Base-by-base conservation (phyloP, 1,284 basidiomycete species). In the Ganoderma leucocontextum region DNA sequence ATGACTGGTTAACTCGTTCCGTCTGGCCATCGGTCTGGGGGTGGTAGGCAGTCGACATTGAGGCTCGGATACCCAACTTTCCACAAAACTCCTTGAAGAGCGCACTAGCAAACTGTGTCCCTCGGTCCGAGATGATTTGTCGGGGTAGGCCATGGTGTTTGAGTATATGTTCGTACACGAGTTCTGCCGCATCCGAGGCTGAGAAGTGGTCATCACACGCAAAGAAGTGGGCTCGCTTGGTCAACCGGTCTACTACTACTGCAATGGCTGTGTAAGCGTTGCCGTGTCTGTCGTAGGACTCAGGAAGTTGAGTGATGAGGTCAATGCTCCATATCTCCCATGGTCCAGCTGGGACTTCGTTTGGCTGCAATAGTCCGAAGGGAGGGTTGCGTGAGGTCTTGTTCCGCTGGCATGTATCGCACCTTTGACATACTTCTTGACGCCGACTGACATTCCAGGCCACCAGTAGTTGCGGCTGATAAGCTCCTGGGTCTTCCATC, bases 81-180 rank as follows among this genome's bases (percentile, higher is more conserved):
- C 58, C 33, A 33, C 65, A 67, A 2, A 70, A 62, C 33, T 67
- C 64, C 38, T 29, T 36, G 13, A 47, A 65, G 41, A 65, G 53
- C 19, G 65, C 59, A 35, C 66, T 74, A 0, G 77, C 69, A 62
- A 85, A 86, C 57, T 79, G 76, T 0, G 77, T 67, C 83, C n/a
- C 85, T 52, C 77, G 3, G 55, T 83, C 82, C 25, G 76, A 80
- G n/a, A 80, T 77, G 8, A 83, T 74, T 8, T 73, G 58, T 15
- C 72, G 44, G n/a, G 0, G 82, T 2, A 83, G 66, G 66, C 70
- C 70, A 0, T 80, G 71, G 41, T 66, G 66, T 17, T 58, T 60
- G 53, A 66, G 6, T 60, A 69, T 25, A 2, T 52, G 49, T 22
- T 52, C 8, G 12, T 52, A 52, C 1, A 52, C 25, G 9, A n/a